Evolutionary conservation across 345 rosid species (phyloP).

Genomic region (Acer negundo): DNA sequence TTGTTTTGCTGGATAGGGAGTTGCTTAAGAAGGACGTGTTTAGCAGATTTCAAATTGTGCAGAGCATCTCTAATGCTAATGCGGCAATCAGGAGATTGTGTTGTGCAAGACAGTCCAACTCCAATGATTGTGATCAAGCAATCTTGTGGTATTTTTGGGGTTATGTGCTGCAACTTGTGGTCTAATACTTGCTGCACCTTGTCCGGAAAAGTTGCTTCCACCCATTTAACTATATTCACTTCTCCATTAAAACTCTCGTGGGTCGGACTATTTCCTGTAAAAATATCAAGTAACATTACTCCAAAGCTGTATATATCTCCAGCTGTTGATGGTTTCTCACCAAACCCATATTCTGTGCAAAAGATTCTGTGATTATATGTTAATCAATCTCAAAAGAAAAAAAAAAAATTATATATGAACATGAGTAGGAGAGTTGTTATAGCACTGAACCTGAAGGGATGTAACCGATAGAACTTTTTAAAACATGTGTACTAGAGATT

Average conservation of each 20-base stretch:
- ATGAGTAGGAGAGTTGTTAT: not conserved
- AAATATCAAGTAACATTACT: constrained; percentile 41
- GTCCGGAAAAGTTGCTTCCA: constrained; percentile 29
- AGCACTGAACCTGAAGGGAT: constrained; percentile 53
- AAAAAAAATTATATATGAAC: not conserved
- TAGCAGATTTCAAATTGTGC: constrained; percentile 30
- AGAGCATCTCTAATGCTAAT: constrained; percentile 43
- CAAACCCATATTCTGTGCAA: constrained; percentile 52
- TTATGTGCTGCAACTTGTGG: constrained; percentile 25
- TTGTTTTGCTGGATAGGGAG: not conserved
- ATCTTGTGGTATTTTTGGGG: constrained; percentile 9
- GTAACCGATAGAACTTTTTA: constrained; percentile 56
- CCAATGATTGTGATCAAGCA: constrained; percentile 39
- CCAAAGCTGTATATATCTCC: constrained; percentile 59
- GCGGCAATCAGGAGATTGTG: constrained; percentile 36
- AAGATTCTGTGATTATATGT: not conserved
- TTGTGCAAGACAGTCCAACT: constrained; percentile 44
- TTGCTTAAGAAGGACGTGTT: constrained; percentile 2
- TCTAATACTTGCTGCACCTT: constrained; percentile 31
- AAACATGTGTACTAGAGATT: constrained; percentile 30
- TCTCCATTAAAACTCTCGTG: constrained; percentile 41
- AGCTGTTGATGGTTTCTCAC: constrained; percentile 43
- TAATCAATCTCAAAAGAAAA: not conserved
- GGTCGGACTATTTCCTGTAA: constrained; percentile 47
- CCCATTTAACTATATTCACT: constrained; percentile 36